Percentiles rank a stretch among this genome's conserved stretches.
These are phyloP conservation scores for Starmerella asiatica DNA, from an alignment of 805 yeast genomes.

Conservation along the genomic window DNA sequence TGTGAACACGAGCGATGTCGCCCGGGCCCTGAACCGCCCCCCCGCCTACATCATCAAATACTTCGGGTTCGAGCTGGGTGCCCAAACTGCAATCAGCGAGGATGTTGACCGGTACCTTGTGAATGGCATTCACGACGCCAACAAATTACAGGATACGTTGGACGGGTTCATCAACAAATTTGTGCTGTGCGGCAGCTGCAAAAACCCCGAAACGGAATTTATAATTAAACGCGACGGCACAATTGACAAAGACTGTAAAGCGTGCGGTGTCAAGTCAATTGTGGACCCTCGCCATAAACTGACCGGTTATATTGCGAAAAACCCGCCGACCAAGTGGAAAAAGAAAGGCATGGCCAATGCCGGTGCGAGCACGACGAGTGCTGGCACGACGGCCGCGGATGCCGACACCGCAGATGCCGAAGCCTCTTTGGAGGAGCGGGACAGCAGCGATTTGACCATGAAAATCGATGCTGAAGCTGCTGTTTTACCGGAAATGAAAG, in stretches of 20 bases:
- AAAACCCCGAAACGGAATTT: conserved; percentile 95
- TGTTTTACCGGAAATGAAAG: conserved; percentile 41
- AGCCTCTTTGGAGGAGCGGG: conserved; percentile 33
- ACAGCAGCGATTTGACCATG: conserved; percentile 62
- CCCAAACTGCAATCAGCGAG: conserved; percentile 76
- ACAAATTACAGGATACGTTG: conserved; percentile 79
- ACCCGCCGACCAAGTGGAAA: conserved; percentile 47
- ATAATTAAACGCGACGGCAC: conserved; percentile 59
- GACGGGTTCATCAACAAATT: conserved; percentile 90
- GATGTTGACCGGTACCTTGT: conserved; percentile 76
- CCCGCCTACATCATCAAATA: conserved; percentile 82
- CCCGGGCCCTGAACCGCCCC: conserved; percentile 88
- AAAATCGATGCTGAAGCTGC: conserved; percentile 79
- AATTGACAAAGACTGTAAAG: conserved; percentile 87
- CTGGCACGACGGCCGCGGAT: conserved; percentile 20
- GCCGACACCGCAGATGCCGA: conserved; percentile 23
- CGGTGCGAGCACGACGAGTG: conserved; percentile 26
- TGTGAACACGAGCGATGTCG: conserved; percentile 79
- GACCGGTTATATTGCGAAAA: conserved; percentile 74
- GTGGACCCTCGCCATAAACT: conserved; percentile 80
- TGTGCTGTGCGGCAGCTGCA: conserved; percentile 87
- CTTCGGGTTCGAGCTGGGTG: conserved; percentile 95
- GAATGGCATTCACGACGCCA: conserved; percentile 86
- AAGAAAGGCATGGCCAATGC: conserved; percentile 82
- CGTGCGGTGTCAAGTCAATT: conserved; percentile 83